phyloP scores from a whole-genome alignment of 2,329 filamentous ascomycete genomes.

The Aspergillus niger region DNA sequence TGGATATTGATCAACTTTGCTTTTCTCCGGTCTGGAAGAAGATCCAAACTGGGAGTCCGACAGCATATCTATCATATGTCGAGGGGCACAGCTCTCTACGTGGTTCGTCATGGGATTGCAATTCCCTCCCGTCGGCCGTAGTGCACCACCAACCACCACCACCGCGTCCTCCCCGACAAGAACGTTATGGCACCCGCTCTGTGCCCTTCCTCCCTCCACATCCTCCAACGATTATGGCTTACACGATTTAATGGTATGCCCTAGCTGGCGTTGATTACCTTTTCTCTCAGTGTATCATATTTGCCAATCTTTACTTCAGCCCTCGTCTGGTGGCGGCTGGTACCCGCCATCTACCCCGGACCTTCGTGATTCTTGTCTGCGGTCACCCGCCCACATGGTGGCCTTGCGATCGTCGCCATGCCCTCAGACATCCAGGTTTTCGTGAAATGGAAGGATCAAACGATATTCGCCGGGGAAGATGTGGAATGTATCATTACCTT shows the following conservation, averaged over 20 bases:
- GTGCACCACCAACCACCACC: neutral
- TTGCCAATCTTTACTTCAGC: slow-evolving; percentile 1
- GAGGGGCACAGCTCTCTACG: neutral
- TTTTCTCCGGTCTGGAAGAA: no score
- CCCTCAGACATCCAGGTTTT: slow-evolving; percentile 87
- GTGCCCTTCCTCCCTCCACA: neutral
- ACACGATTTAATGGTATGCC: slow-evolving; percentile 32
- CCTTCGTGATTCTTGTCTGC: slow-evolving; percentile 20
- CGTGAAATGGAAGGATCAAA: slow-evolving; percentile 90
- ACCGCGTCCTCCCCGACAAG: slow-evolving; percentile 5
- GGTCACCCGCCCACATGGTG: slow-evolving; percentile 35
- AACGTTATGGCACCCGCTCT: slow-evolving; percentile 3
- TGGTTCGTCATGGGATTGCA: neutral
- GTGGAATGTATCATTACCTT: slow-evolving; percentile 96
- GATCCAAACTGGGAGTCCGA: neutral
- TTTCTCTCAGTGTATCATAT: slow-evolving; percentile 14
- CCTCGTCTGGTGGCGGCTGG: slow-evolving; percentile 20
- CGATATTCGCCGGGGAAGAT: slow-evolving; percentile 94
- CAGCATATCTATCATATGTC: neutral
- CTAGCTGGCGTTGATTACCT: slow-evolving; percentile 20
- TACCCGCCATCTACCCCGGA: slow-evolving; percentile 22
- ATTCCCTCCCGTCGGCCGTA: neutral
- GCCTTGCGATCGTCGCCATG: slow-evolving; percentile 41
- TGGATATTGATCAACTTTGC: no score
- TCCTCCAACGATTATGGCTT: slow-evolving; percentile 22